A percentile compares a stretch with the other conserved stretches of the same genome.
phyloP scores from a whole-genome alignment of 805 yeast species.

The Kuraishia hungarica region DNA sequence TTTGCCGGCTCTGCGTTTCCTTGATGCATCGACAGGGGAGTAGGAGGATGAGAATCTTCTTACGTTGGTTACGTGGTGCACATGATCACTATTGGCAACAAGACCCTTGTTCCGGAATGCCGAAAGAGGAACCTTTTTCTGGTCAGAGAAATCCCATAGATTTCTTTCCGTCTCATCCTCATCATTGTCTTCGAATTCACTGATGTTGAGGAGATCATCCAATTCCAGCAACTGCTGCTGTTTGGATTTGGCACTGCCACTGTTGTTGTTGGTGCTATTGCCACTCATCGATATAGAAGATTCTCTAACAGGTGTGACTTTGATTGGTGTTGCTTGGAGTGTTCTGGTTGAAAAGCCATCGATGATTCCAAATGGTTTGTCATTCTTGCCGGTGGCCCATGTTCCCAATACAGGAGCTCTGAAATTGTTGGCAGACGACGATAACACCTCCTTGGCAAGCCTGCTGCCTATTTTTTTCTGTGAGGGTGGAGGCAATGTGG shows the following conservation, averaged over 20 bases:
- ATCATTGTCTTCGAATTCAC: conserved; percentile 75
- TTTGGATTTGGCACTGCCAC: conserved; percentile 3
- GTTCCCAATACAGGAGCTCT: conserved; percentile 91
- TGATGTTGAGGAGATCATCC: conserved; percentile 82
- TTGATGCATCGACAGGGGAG: neutral
- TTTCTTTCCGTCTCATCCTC: conserved; percentile 29
- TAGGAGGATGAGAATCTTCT: conserved; percentile 4
- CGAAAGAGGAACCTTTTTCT: conserved; percentile 66
- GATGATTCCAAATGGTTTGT: conserved; percentile 84
- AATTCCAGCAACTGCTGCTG: conserved; percentile 24
- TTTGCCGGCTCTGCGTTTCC: conserved; percentile 9
- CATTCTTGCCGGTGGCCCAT: conserved; percentile 69
- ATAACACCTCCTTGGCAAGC: conserved; percentile 88
- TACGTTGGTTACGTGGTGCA: neutral
- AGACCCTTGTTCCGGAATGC: conserved; percentile 84
- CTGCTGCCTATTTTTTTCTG: conserved; percentile 60
- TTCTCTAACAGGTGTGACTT: neutral
- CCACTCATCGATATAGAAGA: conserved; percentile 3
- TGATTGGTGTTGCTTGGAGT: conserved; percentile 24
- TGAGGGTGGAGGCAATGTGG: conserved; percentile 66
- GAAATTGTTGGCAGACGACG: conserved; percentile 75
- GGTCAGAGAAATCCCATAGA: conserved; percentile 8
- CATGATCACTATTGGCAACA: conserved; percentile 9
- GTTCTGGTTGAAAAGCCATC: conserved; percentile 92
- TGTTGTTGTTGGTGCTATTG: neutral